Base-by-base conservation (phyloP, 805 yeast species). In the Starmera amethionina region DNA sequence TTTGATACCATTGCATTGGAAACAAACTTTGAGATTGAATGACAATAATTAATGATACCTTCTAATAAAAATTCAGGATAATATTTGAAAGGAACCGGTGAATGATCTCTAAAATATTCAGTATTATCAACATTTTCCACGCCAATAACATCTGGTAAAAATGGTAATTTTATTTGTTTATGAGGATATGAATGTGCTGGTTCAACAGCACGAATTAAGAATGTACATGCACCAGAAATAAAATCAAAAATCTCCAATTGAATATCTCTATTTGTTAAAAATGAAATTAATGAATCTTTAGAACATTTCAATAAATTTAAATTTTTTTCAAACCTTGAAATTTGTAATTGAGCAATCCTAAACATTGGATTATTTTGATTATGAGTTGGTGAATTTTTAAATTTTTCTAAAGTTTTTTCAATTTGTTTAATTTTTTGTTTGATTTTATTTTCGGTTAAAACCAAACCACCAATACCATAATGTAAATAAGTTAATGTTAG, bases 51-150 rank as follows among this genome's bases (percentile, higher is more conserved):
- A 28, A 89, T 72, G 11, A 85, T 71, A 3, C 94, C 93, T 54
- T 93, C 97, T 14, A 93, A 61, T 36, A 82, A 68, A 52, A 75
- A 85, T 58, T 93, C 97, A 0, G 98, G 98, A 45, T 69, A 81
- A 56, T 75, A 84, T 50, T 77, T 80, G 72, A 90, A 87, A 2
- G 93, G 93, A 14, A 59, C 51, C 5, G 94, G 90, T 0, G 90
- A 71, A 45, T 77, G 64, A 9, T 69, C 62, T 51, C 84, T 72
- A 50, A 82, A 65, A 51, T 71, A 78, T 35, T 81, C 90, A n/a
- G 78, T 75, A 58, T 82, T 84, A 51, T 83, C 90, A 36, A 80
- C 74, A 53, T 80, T 77, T 45, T 81, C 79, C 30, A 81, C 75
- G 40, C 76, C 75, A 35, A 67, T 65, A 38, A 77, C 70, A 51